Base-by-base conservation (phyloP, 441 rosid genomes). In the Arabidopsis lyrata region DNA sequence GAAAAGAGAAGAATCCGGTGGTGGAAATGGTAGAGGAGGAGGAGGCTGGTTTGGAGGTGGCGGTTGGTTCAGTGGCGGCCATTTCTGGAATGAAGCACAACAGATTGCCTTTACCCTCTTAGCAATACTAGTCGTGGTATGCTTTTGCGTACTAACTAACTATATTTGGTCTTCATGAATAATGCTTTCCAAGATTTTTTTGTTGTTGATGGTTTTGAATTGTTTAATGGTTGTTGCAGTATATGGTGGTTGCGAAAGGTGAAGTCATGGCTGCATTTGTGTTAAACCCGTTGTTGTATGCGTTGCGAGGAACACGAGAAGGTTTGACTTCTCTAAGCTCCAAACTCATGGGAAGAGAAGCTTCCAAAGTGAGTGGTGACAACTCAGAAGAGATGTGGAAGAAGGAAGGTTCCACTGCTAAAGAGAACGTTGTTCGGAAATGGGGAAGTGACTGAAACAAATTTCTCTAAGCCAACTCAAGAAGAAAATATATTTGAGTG, bases 41-140 rank as follows among this genome's bases (percentile, higher is more conserved):
- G 88, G 98, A 61, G 95, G 97, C 55, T 90, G 97, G 95, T 93
- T 85, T 82, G 95, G 97, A 47, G 87, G 88, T 88, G 78, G 97
- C 15, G 97, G 96, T 34, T 90, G 97, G 96, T 90, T 83, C 62
- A 70, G 79, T 49, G 92, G 86, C n/a, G 95, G 88, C 70, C 71
- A 86, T 80, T 91, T 91, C 81, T 87, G 96, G 97, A 80, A 79
- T 24, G 97, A 90, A 83, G 82, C 83, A 15, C 90, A 90, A 36
- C 95, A 90, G 80, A 64, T 86, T 52, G 78, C 73, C 70, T 84
- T 94, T 41, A 81, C 96, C 6, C 63, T 94, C 42, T 72, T 90
- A 52, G 95, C 86, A 24, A 85, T 94, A 53, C 60, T 90, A 63
- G n/a, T 78, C 71, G 80, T 88, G 89, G 98, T 90, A 85, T 79